Base-by-base conservation (phyloP, 1,284 basidiomycete genomes). In the Takashimella koratensis region DNA sequence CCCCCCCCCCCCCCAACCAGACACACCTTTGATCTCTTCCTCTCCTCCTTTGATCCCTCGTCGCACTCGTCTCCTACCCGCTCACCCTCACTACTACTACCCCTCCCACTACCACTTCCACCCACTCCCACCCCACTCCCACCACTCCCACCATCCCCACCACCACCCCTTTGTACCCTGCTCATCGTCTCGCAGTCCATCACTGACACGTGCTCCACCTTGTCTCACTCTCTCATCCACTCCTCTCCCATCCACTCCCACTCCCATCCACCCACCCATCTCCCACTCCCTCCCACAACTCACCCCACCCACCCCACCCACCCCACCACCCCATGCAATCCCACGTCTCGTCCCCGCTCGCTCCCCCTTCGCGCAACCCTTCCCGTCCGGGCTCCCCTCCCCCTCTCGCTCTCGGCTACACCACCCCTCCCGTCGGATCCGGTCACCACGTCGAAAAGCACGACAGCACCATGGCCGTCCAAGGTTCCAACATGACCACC, bases 211-310 rank as follows among this genome's bases (percentile, higher is more conserved):
- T 58, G 52, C 27, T 41, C 24, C 36, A 46, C 49, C 20, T 51
- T 36, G 53, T 59, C 36, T 59, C 53, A 11, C 30, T 42, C 46
- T 42, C 52, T 16, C 46, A 4, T 12, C 22, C 4, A 4, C 30
- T 41, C 39, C 23, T 47, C 27, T 47, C 30, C 45, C 24, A n/a
- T 36, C 16, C 30, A 36, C 30, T 8, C 8, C 40, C 4, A n/a
- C 41, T 44, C 41, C 43, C 45, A 43, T 39, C 47, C 57, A 23
- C 54, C 54, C 12, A 45, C 56, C 42, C 52, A 41, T 40, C 51
- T 53, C 52, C 24, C 41, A 45, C 26, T 51, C 52, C 21, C 47
- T 43, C 21, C 25, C 43, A 51, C 26, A 55, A 21, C 25, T 43
- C 40, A 53, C 21, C 48, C 3, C 26, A 53, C 27, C 46, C 30